A percentile compares a stretch with the other conserved stretches of the same genome.
phyloP scores from a whole-genome alignment of 192 early-diverging fungal species.

The Thamnidium elegans region DNA sequence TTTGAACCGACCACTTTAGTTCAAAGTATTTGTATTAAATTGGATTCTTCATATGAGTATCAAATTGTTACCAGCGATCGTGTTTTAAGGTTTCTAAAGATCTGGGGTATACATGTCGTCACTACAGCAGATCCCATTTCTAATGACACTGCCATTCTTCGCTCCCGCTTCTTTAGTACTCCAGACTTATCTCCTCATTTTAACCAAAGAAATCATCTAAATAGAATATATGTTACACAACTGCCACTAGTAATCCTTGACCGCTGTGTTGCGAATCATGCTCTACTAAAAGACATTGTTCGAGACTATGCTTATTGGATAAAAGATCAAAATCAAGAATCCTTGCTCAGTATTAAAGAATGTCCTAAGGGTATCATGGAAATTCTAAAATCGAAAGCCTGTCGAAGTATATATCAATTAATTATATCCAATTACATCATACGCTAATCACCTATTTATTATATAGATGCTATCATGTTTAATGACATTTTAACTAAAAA shows the following conservation, averaged over 20 bases:
- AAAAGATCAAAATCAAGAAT: slow-evolving; percentile 22
- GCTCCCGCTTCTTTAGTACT: slow-evolving; percentile 21
- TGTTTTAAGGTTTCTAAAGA: background rate
- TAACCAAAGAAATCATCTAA: background rate
- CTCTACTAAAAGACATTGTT: slow-evolving; percentile 48
- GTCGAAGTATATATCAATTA: slow-evolving; percentile 41
- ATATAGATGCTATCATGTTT: slow-evolving; percentile 71
- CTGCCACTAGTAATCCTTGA: slow-evolving; percentile 60
- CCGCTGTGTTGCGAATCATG: slow-evolving; percentile 54
- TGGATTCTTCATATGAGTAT: background rate
- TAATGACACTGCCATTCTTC: background rate
- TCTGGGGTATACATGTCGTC: background rate
- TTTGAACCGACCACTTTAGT: background rate
- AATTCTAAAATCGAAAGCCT: slow-evolving; percentile 73
- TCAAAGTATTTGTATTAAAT: background rate
- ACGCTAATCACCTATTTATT: background rate
- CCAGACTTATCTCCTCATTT: slow-evolving; percentile 14
- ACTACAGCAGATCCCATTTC: background rate
- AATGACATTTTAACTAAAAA: slow-evolving; percentile 52
- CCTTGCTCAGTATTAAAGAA: slow-evolving; percentile 31
- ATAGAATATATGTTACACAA: slow-evolving; percentile 27
- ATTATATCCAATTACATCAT: no score
- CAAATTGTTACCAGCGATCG: background rate
- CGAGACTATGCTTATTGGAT: slow-evolving; percentile 45
- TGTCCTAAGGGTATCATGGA: slow-evolving; percentile 66